Evolutionary conservation across 805 yeast genomes (phyloP).

Genomic region (Candida mattraensis): DNA sequence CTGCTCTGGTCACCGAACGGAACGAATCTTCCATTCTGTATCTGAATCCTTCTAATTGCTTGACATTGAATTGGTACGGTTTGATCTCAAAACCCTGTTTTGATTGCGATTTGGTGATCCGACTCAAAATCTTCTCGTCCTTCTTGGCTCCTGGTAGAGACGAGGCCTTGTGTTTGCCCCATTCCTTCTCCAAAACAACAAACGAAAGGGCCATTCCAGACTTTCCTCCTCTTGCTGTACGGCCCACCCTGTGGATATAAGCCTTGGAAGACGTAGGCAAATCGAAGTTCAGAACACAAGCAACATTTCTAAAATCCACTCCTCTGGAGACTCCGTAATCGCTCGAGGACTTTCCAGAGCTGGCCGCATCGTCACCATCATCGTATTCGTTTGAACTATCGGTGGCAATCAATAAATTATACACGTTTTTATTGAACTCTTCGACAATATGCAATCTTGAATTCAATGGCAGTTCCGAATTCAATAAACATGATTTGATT

Average conservation of each 20-base stretch:
- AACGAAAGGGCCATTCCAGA: conserved; percentile 93
- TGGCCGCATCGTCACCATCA: conserved; percentile 33
- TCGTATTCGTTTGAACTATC: conserved; percentile 75
- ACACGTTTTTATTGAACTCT: conserved; percentile 88
- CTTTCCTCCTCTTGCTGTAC: conserved; percentile 97
- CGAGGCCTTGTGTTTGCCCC: conserved; percentile 87
- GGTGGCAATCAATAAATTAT: conserved; percentile 87
- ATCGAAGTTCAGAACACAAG: conserved; percentile 95
- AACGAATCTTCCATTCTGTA: conserved; percentile 97
- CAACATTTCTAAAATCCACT: conserved; percentile 92
- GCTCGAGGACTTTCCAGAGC: conserved; percentile 21
- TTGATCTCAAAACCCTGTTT: conserved; percentile 71
- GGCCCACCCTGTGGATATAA: conserved; percentile 90
- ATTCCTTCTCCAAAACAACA: conserved; percentile 78
- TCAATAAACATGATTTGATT: conserved; percentile 79
- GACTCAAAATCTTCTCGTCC: conserved; percentile 81
- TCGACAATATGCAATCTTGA: conserved; percentile 95
- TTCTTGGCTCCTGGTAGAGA: conserved; percentile 64
- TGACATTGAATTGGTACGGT: conserved; percentile 89
- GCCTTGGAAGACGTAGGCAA: conserved; percentile 86
- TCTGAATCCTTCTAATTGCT: conserved; percentile 92
- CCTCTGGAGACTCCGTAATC: conserved; percentile 97
- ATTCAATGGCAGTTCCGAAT: conserved; percentile 89
- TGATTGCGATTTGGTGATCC: conserved; percentile 75
- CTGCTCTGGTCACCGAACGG: conserved; percentile 86